phyloP scores from a whole-genome alignment of 257 asterid species.

The Gardenia jasminoides region DNA sequence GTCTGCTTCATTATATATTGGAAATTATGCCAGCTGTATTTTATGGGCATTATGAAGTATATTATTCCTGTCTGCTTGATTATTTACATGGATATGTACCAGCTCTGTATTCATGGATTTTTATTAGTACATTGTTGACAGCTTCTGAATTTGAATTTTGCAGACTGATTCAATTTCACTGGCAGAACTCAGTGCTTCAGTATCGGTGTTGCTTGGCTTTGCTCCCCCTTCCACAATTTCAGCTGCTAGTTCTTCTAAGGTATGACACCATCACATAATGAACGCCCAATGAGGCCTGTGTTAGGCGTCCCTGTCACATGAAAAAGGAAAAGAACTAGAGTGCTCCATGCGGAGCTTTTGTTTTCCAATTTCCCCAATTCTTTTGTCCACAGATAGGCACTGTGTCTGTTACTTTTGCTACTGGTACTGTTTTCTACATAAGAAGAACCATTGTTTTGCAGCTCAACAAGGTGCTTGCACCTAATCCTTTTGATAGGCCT shows the following conservation, averaged over 20 bases:
- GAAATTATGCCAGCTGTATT: no score
- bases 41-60: no score
- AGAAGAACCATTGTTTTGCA: slow-evolving; percentile 30
- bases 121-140: not conserved
- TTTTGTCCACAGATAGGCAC: not conserved
- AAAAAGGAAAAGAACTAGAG: no score
- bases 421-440: not conserved
- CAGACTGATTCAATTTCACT: slow-evolving; percentile 65
- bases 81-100: not conserved
- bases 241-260: slow-evolving; percentile 79
- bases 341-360: not conserved
- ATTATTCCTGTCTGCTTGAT: not conserved
- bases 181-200: slow-evolving; percentile 71
- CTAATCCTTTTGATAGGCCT: slow-evolving; percentile 93
- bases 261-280: slow-evolving; percentile 19
- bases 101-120: not conserved
- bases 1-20: not conserved
- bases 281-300: not conserved
- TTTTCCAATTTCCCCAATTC: not conserved
- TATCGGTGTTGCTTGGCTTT: slow-evolving; percentile 87
- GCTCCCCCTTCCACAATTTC: slow-evolving; percentile 71
- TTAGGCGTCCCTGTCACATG: not conserved
- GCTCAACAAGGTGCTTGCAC: slow-evolving; percentile 84
- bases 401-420: not conserved
- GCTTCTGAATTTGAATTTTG: slow-evolving; percentile 16